Evolutionary conservation across 345 rosid species (phyloP).

Genomic region (Melaleuca quinquenervia): DNA sequence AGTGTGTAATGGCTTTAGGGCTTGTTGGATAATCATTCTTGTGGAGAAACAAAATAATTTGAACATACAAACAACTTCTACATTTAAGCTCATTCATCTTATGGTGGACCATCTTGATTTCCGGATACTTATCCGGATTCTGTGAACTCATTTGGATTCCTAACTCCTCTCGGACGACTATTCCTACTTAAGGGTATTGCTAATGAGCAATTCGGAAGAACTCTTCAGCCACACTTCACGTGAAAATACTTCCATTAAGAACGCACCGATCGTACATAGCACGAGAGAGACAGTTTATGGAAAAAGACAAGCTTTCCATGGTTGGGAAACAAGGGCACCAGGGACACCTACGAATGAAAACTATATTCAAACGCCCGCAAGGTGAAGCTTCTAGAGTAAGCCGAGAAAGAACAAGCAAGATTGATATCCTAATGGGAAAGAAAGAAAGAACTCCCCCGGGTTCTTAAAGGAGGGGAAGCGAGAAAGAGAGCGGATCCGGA

Average conservation of each 20-base stretch:
- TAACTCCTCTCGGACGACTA: background rate
- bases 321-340: background rate
- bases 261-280: background rate
- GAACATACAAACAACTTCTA: background rate
- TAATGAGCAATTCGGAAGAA: background rate
- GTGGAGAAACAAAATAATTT: background rate
- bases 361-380: background rate
- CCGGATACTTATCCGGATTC: background rate
- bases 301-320: background rate
- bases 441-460: background rate
- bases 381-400: background rate
- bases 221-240: background rate
- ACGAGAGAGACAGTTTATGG: background rate
- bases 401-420: background rate
- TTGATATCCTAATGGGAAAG: background rate
- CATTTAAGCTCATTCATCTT: background rate
- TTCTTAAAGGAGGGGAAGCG: background rate
- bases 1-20: accelerated
- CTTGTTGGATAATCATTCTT: accelerated
- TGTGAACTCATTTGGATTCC: background rate
- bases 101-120: background rate
- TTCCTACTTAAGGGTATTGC: background rate
- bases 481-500: background rate
- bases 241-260: background rate
- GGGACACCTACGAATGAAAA: background rate